Evolutionary conservation across 805 yeast species (phyloP), one percentile per base, ranked within the genome.

Genomic region (Scheffersomyces amazonensis): DNA sequence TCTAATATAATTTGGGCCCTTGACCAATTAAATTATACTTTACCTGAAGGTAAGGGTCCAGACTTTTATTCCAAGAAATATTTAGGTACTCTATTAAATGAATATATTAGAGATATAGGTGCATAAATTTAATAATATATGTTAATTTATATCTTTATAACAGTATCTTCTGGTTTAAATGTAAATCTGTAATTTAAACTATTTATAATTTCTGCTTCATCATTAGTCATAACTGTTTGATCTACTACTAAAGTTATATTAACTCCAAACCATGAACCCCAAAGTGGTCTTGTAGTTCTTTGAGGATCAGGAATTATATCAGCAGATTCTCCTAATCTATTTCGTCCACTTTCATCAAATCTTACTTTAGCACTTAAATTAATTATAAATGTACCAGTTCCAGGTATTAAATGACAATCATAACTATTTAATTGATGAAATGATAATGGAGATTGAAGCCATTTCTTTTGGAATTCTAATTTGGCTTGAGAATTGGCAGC

Each of bases 181-280:
- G 84, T 78, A 40, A 83, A 60, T 50, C 83, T 77, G 63, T 84
- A 86, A 51, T 83, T 77, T 46, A 83, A 70, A 13, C 81, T 75
- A 46, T 73, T 71, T 30, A 86, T 77, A 30, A 71, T 58, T 44
- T 79, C 83, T 12, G 46, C 54, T 11, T 69, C 70, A 11, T 53
- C 51, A 25, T 62, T 60, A 15, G 54, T 48, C 16, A 58, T 50
- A 49, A 52, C 64, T 43, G 47, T 56, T 39, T 78, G 83, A 56
- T 83, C 88, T 8, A 78, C 71, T 12, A 83, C 76, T 48, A 83
- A 47, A 44, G 71, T 77, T 25, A 83, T 49, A 37, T 75, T 75
- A 31, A 81, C 80, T 2, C 91, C 93, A 53, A 76, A 79, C 78
- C 85, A 79, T 5, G 83, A 66, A 6, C 91, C 80, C 83, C 85